Percentiles rank a stretch among this genome's conserved stretches.
Evolutionary conservation across 176 grass and related monocot species (phyloP).

Genomic region (Musa beccarii): DNA sequence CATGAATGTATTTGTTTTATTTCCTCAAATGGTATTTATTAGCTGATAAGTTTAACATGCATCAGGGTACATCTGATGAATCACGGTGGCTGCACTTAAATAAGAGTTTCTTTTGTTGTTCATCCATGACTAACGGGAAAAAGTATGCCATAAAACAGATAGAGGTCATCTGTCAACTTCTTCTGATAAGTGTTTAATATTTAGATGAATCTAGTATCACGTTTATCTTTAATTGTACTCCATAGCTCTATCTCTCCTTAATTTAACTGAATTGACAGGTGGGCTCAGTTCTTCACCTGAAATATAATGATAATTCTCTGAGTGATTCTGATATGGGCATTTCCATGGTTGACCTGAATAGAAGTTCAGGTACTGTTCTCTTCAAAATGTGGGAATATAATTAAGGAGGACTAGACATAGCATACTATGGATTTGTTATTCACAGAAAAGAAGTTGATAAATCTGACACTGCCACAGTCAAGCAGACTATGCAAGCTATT

Average conservation of each 20-base stretch:
- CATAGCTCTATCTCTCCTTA: background rate
- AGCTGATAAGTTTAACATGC: slow-evolving; percentile 1
- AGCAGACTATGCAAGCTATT: slow-evolving; percentile 21
- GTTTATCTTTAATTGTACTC: too few relatives aligned
- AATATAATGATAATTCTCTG: slow-evolving; percentile 29
- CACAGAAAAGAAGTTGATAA: background rate
- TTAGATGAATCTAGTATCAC: background rate
- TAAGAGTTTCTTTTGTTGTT: slow-evolving; percentile 68
- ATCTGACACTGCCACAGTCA: slow-evolving; percentile 22
- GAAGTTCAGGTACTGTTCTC: slow-evolving; percentile 30
- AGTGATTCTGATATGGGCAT: slow-evolving; percentile 20
- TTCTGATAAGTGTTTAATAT: background rate
- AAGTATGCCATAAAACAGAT: slow-evolving; percentile 84
- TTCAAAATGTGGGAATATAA: background rate
- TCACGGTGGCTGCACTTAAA: slow-evolving; percentile 75
- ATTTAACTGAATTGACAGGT: slow-evolving; percentile 55
- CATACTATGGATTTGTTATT: too few relatives aligned
- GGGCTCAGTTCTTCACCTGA: slow-evolving; percentile 64
- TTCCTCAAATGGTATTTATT: background rate
- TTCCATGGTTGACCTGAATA: background rate
- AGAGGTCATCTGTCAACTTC: slow-evolving; percentile 40
- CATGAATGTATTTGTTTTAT: background rate
- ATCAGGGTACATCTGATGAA: slow-evolving; percentile 69
- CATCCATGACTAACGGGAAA: slow-evolving; percentile 90
- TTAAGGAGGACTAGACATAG: too few relatives aligned